Conservation (phyloP, 1,139 yeast genomes). For the Kodamaea sp. region DNA sequence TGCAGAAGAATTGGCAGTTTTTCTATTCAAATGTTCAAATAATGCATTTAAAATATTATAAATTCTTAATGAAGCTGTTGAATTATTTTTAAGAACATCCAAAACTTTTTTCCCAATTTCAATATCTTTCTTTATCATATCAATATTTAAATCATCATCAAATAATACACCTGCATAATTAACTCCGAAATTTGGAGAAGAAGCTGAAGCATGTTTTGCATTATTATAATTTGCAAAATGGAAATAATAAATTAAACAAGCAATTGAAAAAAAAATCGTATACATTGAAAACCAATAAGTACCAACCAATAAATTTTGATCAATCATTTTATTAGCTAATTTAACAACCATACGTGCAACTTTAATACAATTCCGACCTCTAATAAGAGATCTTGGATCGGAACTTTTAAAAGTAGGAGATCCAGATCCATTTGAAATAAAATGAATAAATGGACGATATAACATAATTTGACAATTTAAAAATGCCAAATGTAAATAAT, state of each 20-base stretch:
- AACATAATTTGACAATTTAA: slow-evolving; percentile 80
- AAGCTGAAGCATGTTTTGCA: slow-evolving; percentile 17
- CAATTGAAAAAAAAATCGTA: slow-evolving; percentile 88
- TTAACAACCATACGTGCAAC: slow-evolving; percentile 84
- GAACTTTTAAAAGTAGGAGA: slow-evolving; percentile 26
- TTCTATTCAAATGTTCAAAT: slow-evolving; percentile 75
- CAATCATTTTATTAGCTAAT: slow-evolving; percentile 78
- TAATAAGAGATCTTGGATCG: slow-evolving; percentile 50
- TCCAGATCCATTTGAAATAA: slow-evolving; percentile 55
- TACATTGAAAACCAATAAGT: slow-evolving; percentile 93
- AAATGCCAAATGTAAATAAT: slow-evolving; percentile 72
- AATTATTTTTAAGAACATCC: slow-evolving; percentile 65
- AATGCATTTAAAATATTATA: slow-evolving; percentile 74
- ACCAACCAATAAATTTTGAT: slow-evolving; percentile 70
- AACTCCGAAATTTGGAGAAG: slow-evolving; percentile 20
- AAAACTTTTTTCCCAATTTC: slow-evolving; percentile 77
- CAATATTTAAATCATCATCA: slow-evolving; percentile 61
- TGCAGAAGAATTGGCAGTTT: slow-evolving; percentile 47
- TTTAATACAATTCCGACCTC: slow-evolving; percentile 81
- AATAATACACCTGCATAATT: slow-evolving; percentile 47
- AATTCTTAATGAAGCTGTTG: slow-evolving; percentile 76
- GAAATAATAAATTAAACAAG: slow-evolving; percentile 79
- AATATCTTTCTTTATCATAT: slow-evolving; percentile 71
- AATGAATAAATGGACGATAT: slow-evolving; percentile 90
- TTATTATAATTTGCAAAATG: slow-evolving; percentile 57